These are phyloP conservation scores for Lentinula lateritia DNA, from an alignment of 768 basidiomycete genomes.

Conservation along the genomic window DNA sequence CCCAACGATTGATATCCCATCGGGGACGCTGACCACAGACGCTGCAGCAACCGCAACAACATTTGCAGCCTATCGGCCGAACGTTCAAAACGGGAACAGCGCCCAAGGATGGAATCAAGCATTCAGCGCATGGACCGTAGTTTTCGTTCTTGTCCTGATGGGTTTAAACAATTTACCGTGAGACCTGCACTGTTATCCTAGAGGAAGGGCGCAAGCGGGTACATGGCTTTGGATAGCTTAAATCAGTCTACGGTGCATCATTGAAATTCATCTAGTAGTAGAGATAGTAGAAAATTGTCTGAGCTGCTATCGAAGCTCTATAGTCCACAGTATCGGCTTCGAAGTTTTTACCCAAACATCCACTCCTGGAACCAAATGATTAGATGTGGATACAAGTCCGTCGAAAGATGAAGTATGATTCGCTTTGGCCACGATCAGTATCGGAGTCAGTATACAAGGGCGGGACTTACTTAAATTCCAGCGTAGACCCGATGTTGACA, in stretches of 20 bases:
- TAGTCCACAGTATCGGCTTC: conserved; percentile 87
- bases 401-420: conserved; percentile 72
- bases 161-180: background rate
- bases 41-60: background rate
- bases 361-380: conserved; percentile 73
- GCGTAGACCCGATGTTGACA: conserved; percentile 79
- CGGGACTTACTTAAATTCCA: conserved; percentile 78
- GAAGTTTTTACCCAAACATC: conserved; percentile 73
- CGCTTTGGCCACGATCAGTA: conserved; percentile 28
- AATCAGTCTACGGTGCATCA: too few relatives aligned
- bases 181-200: too few relatives aligned
- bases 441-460: background rate
- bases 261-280: background rate
- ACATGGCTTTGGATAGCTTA: too few relatives aligned
- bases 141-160: background rate
- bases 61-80: background rate
- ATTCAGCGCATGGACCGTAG: background rate
- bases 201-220: too few relatives aligned
- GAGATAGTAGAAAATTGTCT: too few relatives aligned
- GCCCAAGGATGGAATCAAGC: background rate
- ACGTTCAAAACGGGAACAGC: background rate
- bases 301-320: conserved; percentile 46
- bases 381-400: conserved; percentile 87
- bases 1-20: conserved; percentile 1
- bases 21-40: background rate